Evolutionary conservation across 176 grass and related monocot genomes (phyloP), one percentile per base, ranked within the genome.

Genomic region (Phragmites australis): DNA sequence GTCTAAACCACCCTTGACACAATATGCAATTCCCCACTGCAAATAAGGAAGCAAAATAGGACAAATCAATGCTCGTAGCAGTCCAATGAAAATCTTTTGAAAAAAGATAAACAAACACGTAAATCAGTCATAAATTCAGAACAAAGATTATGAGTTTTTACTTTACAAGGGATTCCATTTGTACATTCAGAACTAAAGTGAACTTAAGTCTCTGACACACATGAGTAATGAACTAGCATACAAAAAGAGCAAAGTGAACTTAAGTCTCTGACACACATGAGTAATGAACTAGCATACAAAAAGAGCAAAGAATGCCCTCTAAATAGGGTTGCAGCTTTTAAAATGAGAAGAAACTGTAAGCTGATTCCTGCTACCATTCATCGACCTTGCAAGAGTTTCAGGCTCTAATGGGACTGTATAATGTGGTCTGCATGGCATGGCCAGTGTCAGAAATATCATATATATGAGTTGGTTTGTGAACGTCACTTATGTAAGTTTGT

Each of bases 1-100:
- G 69, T 97, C 86, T 59, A n/a, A 64, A 29, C 79, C 85, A 62
- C 92, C 94, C 77, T 84, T 87, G 54, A 97, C 88, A 61, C 92
- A 97, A 77, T 94, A 97, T 74, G 94, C 94, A 59, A 87, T 91
- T 39, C 94, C 94, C 94, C 94, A 97, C 94, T 97, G 83, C 70
- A 61, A 81, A 48, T 61, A 76, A 61, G 32, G 43, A 51, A 73
- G 4, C 8, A 49, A 58, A 61, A 51, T 70, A 26, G 19, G 26
- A 42, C 22, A 22, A 0, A 5, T 25, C 43, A 64, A 74, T 42
- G n/a, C 27, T 7, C 27, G 65, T 66, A 15, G 27, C 48, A 77
- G 26, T 82, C n/a, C 27, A 72, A 2, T n/a, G n/a, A n/a, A n/a
- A n/a, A n/a, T n/a, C n/a, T n/a, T n/a, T n/a, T n/a, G n/a, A n/a